Percentiles rank a stretch among this genome's conserved stretches.
These are phyloP conservation scores for Pseudocercospora fuligena DNA, from an alignment of 2,329 filamentous ascomycete genomes.

Conservation along the genomic window DNA sequence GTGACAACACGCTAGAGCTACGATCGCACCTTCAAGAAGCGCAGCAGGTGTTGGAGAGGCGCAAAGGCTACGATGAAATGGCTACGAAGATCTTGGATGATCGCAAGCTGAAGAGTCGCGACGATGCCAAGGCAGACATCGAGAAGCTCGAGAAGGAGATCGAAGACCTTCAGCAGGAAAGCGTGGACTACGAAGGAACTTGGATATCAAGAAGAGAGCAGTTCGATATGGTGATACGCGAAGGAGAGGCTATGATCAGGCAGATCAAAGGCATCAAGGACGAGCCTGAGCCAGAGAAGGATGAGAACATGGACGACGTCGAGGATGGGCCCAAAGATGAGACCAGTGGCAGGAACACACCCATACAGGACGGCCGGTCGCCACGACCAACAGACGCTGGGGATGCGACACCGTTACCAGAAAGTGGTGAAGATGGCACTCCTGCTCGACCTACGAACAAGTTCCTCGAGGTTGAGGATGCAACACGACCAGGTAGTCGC, in stretches of 20 bases:
- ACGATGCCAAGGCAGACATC: conserved; percentile 78
- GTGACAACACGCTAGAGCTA: conserved; percentile 73
- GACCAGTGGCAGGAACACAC: conserved; percentile 53
- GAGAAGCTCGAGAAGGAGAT: conserved; percentile 88
- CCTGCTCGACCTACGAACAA: conserved; percentile 34
- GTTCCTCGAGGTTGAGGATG: conserved; percentile 37
- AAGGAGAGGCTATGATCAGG: conserved; percentile 82
- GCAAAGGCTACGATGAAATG: conserved; percentile 85
- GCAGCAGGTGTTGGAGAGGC: conserved; percentile 73
- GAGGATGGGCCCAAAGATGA: conserved; percentile 47
- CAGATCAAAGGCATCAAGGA: conserved; percentile 95
- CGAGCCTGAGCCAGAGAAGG: conserved; percentile 85
- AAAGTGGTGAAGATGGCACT: conserved; percentile 35
- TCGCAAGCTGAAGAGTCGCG: conserved; percentile 76
- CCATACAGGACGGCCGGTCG: conserved; percentile 46
- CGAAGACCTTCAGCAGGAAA: conserved; percentile 82
- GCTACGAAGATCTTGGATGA: conserved; percentile 86
- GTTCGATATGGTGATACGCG: conserved; percentile 86
- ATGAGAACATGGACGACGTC: conserved; percentile 61
- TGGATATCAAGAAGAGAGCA: conserved; percentile 86
- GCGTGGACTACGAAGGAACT: conserved; percentile 76
- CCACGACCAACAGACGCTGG: conserved; percentile 32
- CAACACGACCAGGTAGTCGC: conserved; percentile 29
- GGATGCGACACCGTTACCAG: conserved; percentile 47
- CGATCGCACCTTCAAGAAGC: conserved; percentile 77